Percentiles rank a stretch among this genome's conserved stretches.
Evolutionary conservation across 228 moss, liverwort and hornwort genomes (phyloP).

Genomic region (Sphagnum fallax): DNA sequence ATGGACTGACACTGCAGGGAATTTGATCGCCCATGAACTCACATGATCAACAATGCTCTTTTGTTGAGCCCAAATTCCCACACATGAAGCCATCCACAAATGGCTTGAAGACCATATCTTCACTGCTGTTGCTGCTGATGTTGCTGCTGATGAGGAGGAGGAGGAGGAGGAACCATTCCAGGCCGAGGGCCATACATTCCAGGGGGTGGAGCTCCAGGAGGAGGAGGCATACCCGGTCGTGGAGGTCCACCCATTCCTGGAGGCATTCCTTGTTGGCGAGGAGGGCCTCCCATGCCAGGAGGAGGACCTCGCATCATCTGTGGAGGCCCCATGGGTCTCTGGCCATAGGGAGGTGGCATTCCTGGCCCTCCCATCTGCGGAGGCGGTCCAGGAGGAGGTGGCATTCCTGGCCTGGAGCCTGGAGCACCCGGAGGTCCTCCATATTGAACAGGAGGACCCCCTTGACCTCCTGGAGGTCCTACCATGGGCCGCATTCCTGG

Average conservation of each 20-base stretch:
- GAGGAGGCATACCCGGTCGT: slow-evolving; percentile 83
- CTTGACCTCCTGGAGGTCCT: slow-evolving; percentile 53
- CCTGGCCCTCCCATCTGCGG: slow-evolving; percentile 78
- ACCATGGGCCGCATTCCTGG: slow-evolving; percentile 74
- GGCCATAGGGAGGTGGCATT: slow-evolving; percentile 81
- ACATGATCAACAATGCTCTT: no score
- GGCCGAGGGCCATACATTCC: slow-evolving; percentile 98
- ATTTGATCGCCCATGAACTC: no score
- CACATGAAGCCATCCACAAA: no score
- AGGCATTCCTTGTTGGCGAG: slow-evolving; percentile 79
- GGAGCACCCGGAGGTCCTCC: slow-evolving; percentile 28
- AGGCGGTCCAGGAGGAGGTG: slow-evolving; percentile 73
- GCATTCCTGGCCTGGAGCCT: slow-evolving; percentile 64
- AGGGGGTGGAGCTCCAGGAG: slow-evolving; percentile 52
- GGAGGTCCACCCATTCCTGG: slow-evolving; percentile 82
- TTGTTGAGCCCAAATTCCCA: no score
- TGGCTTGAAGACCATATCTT: background rate
- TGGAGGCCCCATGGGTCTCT: slow-evolving; percentile 88
- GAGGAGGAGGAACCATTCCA: slow-evolving; percentile 69
- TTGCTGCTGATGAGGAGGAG: slow-evolving; percentile 52
- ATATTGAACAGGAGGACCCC: slow-evolving; percentile 41
- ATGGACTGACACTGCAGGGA: no score
- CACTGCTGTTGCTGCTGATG: slow-evolving; percentile 31
- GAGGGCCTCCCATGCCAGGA: slow-evolving; percentile 71
- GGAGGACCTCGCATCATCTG: slow-evolving; percentile 98